Base-by-base conservation (phyloP, 73 alveolate genomes). In the Diophrys sp. region DNA sequence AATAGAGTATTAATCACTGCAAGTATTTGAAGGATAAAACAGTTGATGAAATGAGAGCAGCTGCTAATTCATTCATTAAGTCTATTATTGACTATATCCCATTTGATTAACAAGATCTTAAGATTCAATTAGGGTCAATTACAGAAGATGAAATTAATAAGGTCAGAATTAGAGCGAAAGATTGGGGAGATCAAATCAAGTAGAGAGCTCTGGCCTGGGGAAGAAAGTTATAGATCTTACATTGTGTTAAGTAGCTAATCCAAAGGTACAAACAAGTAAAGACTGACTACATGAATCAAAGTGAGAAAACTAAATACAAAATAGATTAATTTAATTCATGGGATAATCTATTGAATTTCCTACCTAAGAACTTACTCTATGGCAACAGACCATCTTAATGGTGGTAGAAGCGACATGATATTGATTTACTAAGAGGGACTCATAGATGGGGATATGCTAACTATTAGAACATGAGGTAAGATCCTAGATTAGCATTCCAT, bases 401-500 rank as follows among this genome's bases (percentile, higher is more conserved):
- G 99, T 97, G 99, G 99, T 95, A 96, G 0, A 87, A 93, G 89
- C 84, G 95, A 62, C 99, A 97, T 82, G 99, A 97, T 77, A 97
- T 96, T 33, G 99, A 97, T 87, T 80, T 97, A 66, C 81, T 97
- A 56, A 77, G 97, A 71, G 99, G 99, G 24, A 97, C 98, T 33
- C 94, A 96, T 84, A 93, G 95, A 74, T 94, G 96, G 86, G 99
- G 99, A 23, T 97, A 97, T 80, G 99, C 99, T 0, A 96, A 90
- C 87, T 96, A 97, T 87, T 33, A 71, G n/a, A 81, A 77, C 18
- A 97, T 97, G 82, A 87, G 97, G 75, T 56, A 78, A 25, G 99
- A 97, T 77, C 66, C 54, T 78, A 90, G 82, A 57, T 77, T 87
- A 29, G 83, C 97, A 56, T 97, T 96, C 88, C 89, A 93, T 31